phyloP scores from a whole-genome alignment of 2,329 filamentous ascomycete genomes.

The Tothia fuscella region DNA sequence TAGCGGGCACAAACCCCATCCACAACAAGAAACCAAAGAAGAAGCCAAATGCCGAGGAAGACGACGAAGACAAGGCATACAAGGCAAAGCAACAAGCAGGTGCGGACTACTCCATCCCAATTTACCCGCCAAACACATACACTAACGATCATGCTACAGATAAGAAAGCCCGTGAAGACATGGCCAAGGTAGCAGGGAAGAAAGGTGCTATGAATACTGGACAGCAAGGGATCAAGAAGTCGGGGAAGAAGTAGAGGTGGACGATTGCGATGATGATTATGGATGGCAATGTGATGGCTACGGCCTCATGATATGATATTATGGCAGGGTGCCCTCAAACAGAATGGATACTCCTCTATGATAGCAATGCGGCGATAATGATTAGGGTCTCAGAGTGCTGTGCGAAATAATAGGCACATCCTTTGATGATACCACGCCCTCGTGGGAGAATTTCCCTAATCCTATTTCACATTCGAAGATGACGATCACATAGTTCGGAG shows the following conservation, averaged over 20 bases:
- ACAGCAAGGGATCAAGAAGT: slow-evolving; percentile 91
- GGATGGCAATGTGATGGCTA: no score
- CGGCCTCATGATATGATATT: no score
- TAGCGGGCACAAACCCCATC: slow-evolving; percentile 42
- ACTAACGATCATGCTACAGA: slow-evolving; percentile 21
- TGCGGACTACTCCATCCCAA: slow-evolving; percentile 41
- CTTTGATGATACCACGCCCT: no score
- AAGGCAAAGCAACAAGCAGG: slow-evolving; percentile 75
- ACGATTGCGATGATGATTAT: no score
- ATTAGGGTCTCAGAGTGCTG: no score
- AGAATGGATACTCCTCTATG: no score
- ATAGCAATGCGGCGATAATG: no score
- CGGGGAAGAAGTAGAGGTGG: slow-evolving; percentile 79
- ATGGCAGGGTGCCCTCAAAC: no score
- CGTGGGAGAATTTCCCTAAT: no score
- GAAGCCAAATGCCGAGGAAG: slow-evolving; percentile 60
- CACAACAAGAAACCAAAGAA: slow-evolving; percentile 78
- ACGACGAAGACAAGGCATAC: slow-evolving; percentile 77
- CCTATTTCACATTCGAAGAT: no score
- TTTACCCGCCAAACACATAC: background rate
- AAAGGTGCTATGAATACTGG: slow-evolving; percentile 84
- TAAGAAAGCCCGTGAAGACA: slow-evolving; percentile 50
- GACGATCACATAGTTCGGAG: no score
- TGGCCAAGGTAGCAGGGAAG: slow-evolving; percentile 75
- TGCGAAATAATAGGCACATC: no score